These are phyloP conservation scores for Fusarium globosum DNA, from an alignment of 2,329 filamentous ascomycete genomes.

Conservation along the genomic window DNA sequence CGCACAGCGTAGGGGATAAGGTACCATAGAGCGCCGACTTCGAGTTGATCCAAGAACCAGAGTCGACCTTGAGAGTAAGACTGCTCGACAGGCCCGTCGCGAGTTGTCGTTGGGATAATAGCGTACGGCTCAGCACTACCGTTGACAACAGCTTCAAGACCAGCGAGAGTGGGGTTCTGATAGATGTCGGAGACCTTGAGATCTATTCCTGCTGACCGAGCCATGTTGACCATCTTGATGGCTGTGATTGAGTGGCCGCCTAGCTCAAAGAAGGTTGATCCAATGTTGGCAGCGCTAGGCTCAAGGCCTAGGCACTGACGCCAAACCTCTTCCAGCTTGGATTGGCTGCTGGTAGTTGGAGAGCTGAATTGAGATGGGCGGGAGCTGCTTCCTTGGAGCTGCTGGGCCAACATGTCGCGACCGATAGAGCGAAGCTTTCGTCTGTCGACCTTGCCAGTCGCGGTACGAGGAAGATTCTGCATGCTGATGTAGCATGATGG, in stretches of 20 bases:
- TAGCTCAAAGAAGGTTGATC: not conserved
- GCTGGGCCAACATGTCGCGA: rapidly evolving
- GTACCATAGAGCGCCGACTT: slow-evolving; percentile 9
- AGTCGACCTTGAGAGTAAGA: slow-evolving; percentile 11
- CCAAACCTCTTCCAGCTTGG: not conserved
- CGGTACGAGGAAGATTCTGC: not conserved
- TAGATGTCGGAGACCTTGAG: slow-evolving; percentile 12
- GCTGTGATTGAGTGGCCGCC: slow-evolving; percentile 12
- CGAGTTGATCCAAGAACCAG: slow-evolving; percentile 18
- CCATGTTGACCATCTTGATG: slow-evolving; percentile 20
- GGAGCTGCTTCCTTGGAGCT: rapidly evolving
- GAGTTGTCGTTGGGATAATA: not conserved
- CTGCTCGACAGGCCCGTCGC: not conserved
- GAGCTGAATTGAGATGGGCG: not conserved
- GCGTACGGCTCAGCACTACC: not conserved
- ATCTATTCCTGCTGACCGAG: not conserved
- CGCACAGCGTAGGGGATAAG: not conserved
- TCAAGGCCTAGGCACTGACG: not conserved
- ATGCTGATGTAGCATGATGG: not conserved
- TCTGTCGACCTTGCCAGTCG: slow-evolving; percentile 3
- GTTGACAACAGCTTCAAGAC: not conserved
- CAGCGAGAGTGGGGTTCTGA: not conserved
- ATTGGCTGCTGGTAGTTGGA: rapidly evolving
- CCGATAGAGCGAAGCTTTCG: not conserved
- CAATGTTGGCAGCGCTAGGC: not conserved